These are phyloP conservation scores for Coemansia sp. DNA, from an alignment of 192 early-diverging fungal genomes.

Conservation along the genomic window DNA sequence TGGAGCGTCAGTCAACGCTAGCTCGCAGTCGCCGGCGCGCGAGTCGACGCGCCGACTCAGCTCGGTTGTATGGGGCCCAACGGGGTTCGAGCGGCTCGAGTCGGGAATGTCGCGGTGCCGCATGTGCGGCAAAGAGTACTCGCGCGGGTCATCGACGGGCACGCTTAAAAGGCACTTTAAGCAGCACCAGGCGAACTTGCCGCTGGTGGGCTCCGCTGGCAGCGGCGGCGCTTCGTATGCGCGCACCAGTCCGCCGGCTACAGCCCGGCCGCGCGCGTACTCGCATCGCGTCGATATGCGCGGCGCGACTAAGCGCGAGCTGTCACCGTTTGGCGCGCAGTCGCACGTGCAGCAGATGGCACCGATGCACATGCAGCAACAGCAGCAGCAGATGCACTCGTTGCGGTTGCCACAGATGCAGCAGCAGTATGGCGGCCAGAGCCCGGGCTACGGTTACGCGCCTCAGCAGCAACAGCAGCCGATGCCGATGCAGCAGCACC, in stretches of 20 bases:
- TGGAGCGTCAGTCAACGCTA: constrained; percentile 1
- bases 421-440: no score
- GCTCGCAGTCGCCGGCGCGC: constrained; percentile 49
- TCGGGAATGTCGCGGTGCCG: constrained; percentile 52
- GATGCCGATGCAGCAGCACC: constrained; percentile 2
- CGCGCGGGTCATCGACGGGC: constrained; percentile 51
- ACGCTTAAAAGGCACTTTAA: constrained; percentile 53
- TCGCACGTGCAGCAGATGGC: not conserved
- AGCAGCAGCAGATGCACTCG: constrained; percentile 1
- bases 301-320: constrained; percentile 15
- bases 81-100: constrained; percentile 51
- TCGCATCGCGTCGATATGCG: constrained; percentile 46
- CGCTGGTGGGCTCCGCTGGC: not conserved
- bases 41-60: constrained; percentile 51
- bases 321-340: constrained; percentile 29
- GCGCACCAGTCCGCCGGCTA: constrained; percentile 29
- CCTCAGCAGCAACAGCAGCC: constrained; percentile 3
- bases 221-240: constrained; percentile 8
- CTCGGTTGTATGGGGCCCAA: constrained; percentile 53
- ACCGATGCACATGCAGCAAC: not conserved
- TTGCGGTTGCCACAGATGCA: not conserved
- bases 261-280: constrained; percentile 41
- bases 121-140: constrained; percentile 52
- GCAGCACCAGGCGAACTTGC: constrained; percentile 48
- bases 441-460: no score